phyloP scores from a whole-genome alignment of 805 yeast species.

The Ogataea chonburiensis region DNA sequence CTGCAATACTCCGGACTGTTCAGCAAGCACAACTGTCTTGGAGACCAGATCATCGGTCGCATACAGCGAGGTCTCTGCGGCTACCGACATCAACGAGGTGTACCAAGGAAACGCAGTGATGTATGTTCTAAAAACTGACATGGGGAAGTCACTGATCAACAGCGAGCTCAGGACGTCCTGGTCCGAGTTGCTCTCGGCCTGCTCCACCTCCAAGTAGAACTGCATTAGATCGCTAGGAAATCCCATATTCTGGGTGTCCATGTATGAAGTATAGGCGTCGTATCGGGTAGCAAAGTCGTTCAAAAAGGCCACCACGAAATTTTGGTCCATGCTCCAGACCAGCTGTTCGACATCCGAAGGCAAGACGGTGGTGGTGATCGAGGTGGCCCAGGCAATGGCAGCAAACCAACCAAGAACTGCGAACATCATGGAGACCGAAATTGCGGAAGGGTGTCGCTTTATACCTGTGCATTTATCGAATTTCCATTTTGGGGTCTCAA shows the following conservation, averaged over 20 bases:
- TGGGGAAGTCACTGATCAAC: conserved; percentile 32
- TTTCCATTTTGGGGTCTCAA: conserved; percentile 22
- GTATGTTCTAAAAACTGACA: conserved; percentile 33
- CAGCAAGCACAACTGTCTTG: conserved; percentile 17
- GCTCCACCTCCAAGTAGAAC: conserved; percentile 25
- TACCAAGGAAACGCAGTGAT: conserved; percentile 37
- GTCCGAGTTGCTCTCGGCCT: conserved; percentile 19
- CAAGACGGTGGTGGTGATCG: conserved; percentile 25
- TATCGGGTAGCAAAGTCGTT: conserved; percentile 32
- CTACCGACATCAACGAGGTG: conserved; percentile 25
- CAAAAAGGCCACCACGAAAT: conserved; percentile 33
- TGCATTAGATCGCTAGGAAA: conserved; percentile 33
- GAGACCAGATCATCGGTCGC: conserved; percentile 31
- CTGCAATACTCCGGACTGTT: conserved; percentile 2
- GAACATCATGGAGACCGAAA: background rate
- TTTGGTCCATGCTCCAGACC: conserved; percentile 35
- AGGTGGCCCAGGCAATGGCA: conserved; percentile 3
- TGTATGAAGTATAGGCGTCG: conserved; percentile 34
- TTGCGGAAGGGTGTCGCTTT: too few relatives aligned
- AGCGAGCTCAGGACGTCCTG: conserved; percentile 26
- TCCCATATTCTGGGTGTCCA: conserved; percentile 29
- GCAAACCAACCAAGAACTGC: conserved; percentile 1
- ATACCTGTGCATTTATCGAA: background rate
- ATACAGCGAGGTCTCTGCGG: conserved; percentile 27
- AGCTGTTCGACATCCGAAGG: conserved; percentile 26